phyloP scores from a whole-genome alignment of 257 asterid species.

The Rauvolfia tetraphylla region DNA sequence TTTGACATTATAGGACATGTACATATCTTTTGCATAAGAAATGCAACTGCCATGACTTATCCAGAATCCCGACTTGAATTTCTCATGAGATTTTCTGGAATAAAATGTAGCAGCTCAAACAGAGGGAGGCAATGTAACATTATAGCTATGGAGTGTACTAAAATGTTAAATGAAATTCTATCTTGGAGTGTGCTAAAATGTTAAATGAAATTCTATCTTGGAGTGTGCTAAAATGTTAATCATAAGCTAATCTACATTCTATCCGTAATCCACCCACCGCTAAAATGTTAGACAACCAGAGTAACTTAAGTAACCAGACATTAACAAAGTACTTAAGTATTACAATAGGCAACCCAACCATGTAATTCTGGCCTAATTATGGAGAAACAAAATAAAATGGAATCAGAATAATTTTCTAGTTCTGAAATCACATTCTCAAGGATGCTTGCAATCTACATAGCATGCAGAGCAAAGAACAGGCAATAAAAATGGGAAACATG shows the following conservation, averaged over 20 bases:
- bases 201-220: no score
- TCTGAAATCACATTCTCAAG: neutral
- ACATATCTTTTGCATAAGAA: no score
- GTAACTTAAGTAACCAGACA: neutral
- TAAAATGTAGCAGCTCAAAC: neutral
- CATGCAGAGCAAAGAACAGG: neutral
- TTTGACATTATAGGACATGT: no score
- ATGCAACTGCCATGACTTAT: no score
- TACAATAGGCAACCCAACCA: neutral
- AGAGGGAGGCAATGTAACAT: neutral
- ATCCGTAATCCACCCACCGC: neutral
- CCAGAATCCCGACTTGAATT: neutral
- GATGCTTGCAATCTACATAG: neutral
- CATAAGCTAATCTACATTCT: no score
- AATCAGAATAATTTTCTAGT: neutral
- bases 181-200: no score
- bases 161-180: neutral
- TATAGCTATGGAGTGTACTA: neutral
- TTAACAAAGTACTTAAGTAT: neutral
- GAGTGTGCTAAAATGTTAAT: neutral
- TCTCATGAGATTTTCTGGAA: neutral
- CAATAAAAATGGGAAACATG: no score
- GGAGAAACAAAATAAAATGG: neutral
- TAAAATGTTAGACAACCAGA: neutral
- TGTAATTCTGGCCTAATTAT: neutral